A percentile compares a stretch with the other conserved stretches of the same genome.
Evolutionary conservation across 768 basidiomycete genomes (phyloP).

Genomic region (Pleurotus djamor): DNA sequence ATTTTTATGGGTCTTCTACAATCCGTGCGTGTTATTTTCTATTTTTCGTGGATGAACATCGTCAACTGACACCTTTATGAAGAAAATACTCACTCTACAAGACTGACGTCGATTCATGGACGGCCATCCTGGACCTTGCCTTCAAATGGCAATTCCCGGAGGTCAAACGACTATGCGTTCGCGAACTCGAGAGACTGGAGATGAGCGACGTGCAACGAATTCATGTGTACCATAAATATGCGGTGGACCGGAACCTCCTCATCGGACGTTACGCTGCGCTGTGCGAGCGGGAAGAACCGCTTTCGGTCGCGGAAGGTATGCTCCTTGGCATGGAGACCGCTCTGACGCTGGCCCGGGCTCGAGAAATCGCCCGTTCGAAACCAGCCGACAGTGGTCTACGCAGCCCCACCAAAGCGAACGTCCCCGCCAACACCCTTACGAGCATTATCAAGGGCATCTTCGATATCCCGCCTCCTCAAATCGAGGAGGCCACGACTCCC

Average conservation of each 20-base stretch:
- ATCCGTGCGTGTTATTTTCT: conserved; percentile 33
- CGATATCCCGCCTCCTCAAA: conserved; percentile 13
- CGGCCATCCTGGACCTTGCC: conserved; percentile 55
- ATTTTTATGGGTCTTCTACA: conserved; percentile 58
- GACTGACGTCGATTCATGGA: conserved; percentile 51
- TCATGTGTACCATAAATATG: conserved; percentile 49
- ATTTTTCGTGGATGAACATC: not conserved
- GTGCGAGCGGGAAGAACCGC: conserved; percentile 47
- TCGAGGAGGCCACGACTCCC: not conserved
- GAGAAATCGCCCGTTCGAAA: conserved; percentile 44
- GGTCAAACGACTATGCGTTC: conserved; percentile 55
- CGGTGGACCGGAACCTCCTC: conserved; percentile 46
- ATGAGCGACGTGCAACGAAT: conserved; percentile 32
- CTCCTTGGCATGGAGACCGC: conserved; percentile 58
- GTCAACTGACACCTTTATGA: no score
- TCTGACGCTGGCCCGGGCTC: conserved; percentile 46
- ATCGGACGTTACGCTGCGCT: conserved; percentile 50
- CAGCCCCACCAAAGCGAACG: conserved; percentile 31
- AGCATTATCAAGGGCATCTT: conserved; percentile 32
- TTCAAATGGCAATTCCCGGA: conserved; percentile 55
- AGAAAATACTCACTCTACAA: conserved; percentile 60
- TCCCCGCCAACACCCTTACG: conserved; percentile 28
- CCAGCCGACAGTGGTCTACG: conserved; percentile 24
- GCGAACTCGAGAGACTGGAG: conserved; percentile 51
- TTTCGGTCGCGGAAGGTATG: conserved; percentile 51